phyloP scores from a whole-genome alignment of 169 alveolate genomes.

The Plasmodium vivax region DNA sequence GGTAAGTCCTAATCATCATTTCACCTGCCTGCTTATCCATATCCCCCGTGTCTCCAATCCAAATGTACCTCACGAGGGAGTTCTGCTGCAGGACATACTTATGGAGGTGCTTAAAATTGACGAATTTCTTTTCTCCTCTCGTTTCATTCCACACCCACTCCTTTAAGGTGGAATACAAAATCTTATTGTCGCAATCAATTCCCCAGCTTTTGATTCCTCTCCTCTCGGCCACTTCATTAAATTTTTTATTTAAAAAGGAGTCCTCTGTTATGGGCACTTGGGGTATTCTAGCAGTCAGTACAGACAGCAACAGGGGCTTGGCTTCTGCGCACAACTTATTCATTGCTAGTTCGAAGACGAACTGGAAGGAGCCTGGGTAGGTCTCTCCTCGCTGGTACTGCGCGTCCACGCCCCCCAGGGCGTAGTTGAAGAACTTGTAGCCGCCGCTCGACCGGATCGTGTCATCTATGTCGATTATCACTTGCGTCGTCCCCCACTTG shows the following conservation, averaged over 20 bases:
- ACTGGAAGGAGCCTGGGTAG: slow-evolving; percentile 86
- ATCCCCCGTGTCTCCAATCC: slow-evolving; percentile 92
- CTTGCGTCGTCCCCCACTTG: slow-evolving; percentile 75
- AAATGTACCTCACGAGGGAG: slow-evolving; percentile 82
- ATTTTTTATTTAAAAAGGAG: slow-evolving; percentile 81
- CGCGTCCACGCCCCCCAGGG: slow-evolving; percentile 89
- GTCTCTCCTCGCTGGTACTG: slow-evolving; percentile 87
- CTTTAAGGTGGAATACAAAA: slow-evolving; percentile 86
- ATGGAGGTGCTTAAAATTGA: slow-evolving; percentile 85
- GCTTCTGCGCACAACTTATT: slow-evolving; percentile 79
- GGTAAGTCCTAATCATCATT: slow-evolving; percentile 86
- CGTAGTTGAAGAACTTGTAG: slow-evolving; percentile 83
- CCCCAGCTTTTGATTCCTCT: slow-evolving; percentile 89
- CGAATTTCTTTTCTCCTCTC: slow-evolving; percentile 86
- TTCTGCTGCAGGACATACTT: slow-evolving; percentile 80
- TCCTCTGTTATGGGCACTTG: slow-evolving; percentile 90
- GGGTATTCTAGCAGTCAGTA: slow-evolving; percentile 89
- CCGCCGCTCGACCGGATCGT: slow-evolving; percentile 91
- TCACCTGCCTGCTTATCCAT: slow-evolving; percentile 89
- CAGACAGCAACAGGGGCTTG: slow-evolving; percentile 86
- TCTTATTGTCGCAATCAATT: slow-evolving; percentile 86
- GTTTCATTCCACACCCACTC: slow-evolving; percentile 90
- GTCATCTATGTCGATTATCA: slow-evolving; percentile 87
- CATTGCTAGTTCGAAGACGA: slow-evolving; percentile 85
- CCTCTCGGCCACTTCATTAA: slow-evolving; percentile 85